Percentiles rank a stretch among this genome's conserved stretches.
These are phyloP conservation scores for Neonectria faginata DNA, from an alignment of 2,329 filamentous ascomycete genomes.

Conservation along the genomic window DNA sequence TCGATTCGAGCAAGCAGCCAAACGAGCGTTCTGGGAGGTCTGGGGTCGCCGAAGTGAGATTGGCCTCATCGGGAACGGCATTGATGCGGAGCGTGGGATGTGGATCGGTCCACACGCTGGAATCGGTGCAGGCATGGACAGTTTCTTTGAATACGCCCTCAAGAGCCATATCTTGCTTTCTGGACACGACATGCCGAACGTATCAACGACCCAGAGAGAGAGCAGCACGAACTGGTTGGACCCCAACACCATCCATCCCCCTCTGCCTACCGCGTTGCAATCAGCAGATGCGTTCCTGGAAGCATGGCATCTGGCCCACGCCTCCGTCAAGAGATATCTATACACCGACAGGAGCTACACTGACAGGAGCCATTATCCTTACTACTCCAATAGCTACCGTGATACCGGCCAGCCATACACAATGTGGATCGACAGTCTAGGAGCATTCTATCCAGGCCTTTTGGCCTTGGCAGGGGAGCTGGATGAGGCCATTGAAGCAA, in stretches of 20 bases:
- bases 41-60: conserved; percentile 89
- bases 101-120: conserved; percentile 94
- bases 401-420: conserved; percentile 88
- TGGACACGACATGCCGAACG: conserved; percentile 72
- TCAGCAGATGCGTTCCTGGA: conserved; percentile 82
- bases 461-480: conserved; percentile 88
- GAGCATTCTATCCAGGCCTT: conserved; percentile 93
- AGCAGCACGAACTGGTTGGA: conserved; percentile 65
- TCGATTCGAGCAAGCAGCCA: conserved; percentile 90
- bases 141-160: conserved; percentile 97
- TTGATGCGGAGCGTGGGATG: conserved; percentile 89
- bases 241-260: conserved; percentile 71
- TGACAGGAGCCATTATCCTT: conserved; percentile 80
- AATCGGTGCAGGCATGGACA: conserved; percentile 96
- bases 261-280: conserved; percentile 73
- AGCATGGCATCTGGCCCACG: conserved; percentile 87
- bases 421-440: conserved; percentile 96
- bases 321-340: conserved; percentile 90
- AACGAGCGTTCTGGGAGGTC: conserved; percentile 96
- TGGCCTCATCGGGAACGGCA: conserved; percentile 88
- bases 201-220: conserved; percentile 53
- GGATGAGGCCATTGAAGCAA: conserved; percentile 90
- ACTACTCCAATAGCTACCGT: conserved; percentile 92
- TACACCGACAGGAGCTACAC: conserved; percentile 81
- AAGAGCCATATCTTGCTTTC: conserved; percentile 94